Evolutionary conservation across 1,284 basidiomycete genomes (phyloP), one percentile per base, ranked within the genome.

Genomic region (Anthracocystis setariae): DNA sequence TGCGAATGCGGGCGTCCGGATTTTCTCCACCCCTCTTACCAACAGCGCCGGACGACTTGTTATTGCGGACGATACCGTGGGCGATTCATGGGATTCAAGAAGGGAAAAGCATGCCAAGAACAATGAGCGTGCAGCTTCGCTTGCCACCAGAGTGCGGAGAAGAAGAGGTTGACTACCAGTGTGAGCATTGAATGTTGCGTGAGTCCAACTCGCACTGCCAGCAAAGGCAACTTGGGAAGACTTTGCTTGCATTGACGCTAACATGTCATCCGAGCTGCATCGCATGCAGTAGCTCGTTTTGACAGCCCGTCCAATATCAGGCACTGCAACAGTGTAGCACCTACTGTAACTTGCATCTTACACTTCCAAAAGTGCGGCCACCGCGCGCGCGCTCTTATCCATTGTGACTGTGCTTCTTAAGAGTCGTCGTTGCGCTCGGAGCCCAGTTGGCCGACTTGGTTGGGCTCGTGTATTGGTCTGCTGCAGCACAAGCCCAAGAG

Each of bases 281-380:
- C 33, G 17, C 33, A 18, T 54, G 44, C 52, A 54, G 50, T 61
- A 61, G 58, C 51, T 61, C 46, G 3, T 29, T 54, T 53, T 49
- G 46, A 54, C 51, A 39, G 58, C 35, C 33, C 15, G 23, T 5
- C 15, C 29, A 29, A 29, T 29, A 5, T 29, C 12, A 5, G 12
- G 37, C 37, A 38, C 37, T 8, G 21, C 12, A 42, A 21, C 8
- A 20, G 39, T 23, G 8, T 18, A 47, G 18, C 23, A n/a, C 17
- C n/a, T 39, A 13, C 24, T 42, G 39, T 18, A 21, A 8, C 21
- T 7, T 5, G n/a, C 8, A 13, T 7, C 35, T 9, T 5, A 37
- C 8, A n/a, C 35, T 37, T 37, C 35, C 35, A 37, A n/a, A 37
- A 37, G 35, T n/a, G 35, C 35, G 5, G 35, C 12, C 5, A 37